Conservation (phyloP, 2,329 filamentous ascomycete genomes). For the Colletotrichum neosansevieriae region DNA sequence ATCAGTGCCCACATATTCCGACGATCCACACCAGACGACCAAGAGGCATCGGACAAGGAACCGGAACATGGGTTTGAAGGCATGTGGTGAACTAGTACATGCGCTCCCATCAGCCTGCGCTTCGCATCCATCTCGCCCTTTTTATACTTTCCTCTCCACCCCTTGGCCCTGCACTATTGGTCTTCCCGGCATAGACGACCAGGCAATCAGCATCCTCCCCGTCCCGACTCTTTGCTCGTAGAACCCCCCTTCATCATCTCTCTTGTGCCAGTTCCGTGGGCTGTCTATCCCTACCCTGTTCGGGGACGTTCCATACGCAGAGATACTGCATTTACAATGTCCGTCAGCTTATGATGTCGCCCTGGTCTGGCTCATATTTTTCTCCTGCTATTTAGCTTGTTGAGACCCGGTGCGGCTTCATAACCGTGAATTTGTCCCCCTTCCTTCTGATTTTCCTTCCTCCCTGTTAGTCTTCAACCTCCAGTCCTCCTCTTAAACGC, state of each 20-base stretch:
- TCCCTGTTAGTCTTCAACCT: conserved; percentile 8
- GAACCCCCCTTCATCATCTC: conserved; percentile 23
- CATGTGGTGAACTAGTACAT: conserved; percentile 33
- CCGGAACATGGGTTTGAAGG: conserved; percentile 10
- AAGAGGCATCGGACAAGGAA: conserved; percentile 13
- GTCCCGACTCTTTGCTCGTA: conserved; percentile 9
- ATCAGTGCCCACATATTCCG: conserved; percentile 40
- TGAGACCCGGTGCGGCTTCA: conserved; percentile 24
- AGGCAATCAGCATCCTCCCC: conserved; percentile 25
- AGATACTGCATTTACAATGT: conserved; percentile 24
- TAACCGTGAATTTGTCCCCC: neutral
- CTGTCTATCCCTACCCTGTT: conserved; percentile 30
- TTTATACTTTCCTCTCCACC: conserved; percentile 27
- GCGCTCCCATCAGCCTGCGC: conserved; percentile 7
- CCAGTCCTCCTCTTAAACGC: conserved; percentile 18
- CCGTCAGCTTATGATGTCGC: conserved; percentile 21
- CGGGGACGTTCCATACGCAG: conserved; percentile 24
- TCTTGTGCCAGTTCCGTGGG: conserved; percentile 28
- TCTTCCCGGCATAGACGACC: conserved; percentile 23
- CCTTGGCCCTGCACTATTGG: conserved; percentile 30
- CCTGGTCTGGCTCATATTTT: conserved; percentile 15
- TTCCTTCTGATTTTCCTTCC: neutral
- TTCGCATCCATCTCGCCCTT: conserved; percentile 19
- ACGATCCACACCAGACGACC: conserved; percentile 17
- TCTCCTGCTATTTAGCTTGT: conserved; percentile 37